Percentiles rank a stretch among this genome's conserved stretches.
Evolutionary conservation across 352 stramenopile genomes (phyloP).

Genomic region (Globisporangium megalacanthum): DNA sequence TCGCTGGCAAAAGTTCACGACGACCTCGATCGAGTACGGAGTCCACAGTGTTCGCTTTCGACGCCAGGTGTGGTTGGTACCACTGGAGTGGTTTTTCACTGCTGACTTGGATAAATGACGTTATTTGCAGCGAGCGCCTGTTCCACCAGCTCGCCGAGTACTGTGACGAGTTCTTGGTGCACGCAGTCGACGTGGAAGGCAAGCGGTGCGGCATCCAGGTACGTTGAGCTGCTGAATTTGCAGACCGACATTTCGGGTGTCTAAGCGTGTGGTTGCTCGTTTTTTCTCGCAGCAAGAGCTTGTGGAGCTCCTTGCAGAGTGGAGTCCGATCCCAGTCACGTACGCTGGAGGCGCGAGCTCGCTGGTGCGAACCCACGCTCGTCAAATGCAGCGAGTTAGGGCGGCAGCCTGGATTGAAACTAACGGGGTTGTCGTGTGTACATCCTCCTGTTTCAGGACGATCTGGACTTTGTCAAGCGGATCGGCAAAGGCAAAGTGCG

Average conservation of each 20-base stretch:
- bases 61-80: too few relatives aligned
- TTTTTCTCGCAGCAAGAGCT: slow-evolving; percentile 84
- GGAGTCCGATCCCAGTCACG: slow-evolving; percentile 93
- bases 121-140: slow-evolving; percentile 55
- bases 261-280: too few relatives aligned
- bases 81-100: background rate
- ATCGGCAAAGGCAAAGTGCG: slow-evolving; percentile 87
- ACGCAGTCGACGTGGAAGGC: slow-evolving; percentile 98
- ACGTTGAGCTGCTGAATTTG: background rate
- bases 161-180: slow-evolving; percentile 97
- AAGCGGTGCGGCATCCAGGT: slow-evolving; percentile 93
- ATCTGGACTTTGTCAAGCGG: slow-evolving; percentile 92
- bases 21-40: slow-evolving; percentile 82
- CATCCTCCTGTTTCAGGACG: slow-evolving; percentile 41
- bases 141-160: slow-evolving; percentile 88
- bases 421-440: background rate
- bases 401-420: too few relatives aligned
- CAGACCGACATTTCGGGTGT: too few relatives aligned
- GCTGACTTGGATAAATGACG: background rate
- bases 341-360: slow-evolving; percentile 95
- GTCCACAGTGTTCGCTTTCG: too few relatives aligned
- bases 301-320: slow-evolving; percentile 88
- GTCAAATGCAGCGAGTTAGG: too few relatives aligned
- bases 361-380: slow-evolving; percentile 44
- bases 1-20: slow-evolving; percentile 96